phyloP scores from a whole-genome alignment of 805 yeast species.

The Barnettozyma siamensis region DNA sequence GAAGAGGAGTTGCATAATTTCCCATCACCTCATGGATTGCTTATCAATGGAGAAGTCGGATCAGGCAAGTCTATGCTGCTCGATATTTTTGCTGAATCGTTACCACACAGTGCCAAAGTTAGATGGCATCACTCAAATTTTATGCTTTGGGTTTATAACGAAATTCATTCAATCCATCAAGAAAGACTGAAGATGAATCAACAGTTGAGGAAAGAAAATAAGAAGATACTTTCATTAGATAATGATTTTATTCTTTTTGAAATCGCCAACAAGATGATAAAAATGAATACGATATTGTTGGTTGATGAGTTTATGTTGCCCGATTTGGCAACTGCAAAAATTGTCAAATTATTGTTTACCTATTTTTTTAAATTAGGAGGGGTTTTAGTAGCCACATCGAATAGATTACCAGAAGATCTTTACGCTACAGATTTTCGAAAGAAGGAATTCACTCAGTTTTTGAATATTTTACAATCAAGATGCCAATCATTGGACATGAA shows the following conservation, averaged over 20 bases:
- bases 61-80: slow-evolving; percentile 71
- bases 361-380: slow-evolving; percentile 72
- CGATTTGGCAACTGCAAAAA: slow-evolving; percentile 68
- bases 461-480: slow-evolving; percentile 48
- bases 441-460: slow-evolving; percentile 51
- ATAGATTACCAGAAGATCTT: slow-evolving; percentile 65
- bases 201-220: slow-evolving; percentile 14
- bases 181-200: slow-evolving; percentile 33
- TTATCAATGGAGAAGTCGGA: slow-evolving; percentile 64
- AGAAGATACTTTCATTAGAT: slow-evolving; percentile 36
- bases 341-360: slow-evolving; percentile 57
- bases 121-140: slow-evolving; percentile 70
- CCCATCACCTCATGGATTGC: slow-evolving; percentile 58
- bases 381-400: slow-evolving; percentile 67
- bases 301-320: slow-evolving; percentile 76
- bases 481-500: slow-evolving; percentile 62
- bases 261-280: slow-evolving; percentile 58
- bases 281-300: slow-evolving; percentile 50
- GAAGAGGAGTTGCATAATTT: slow-evolving; percentile 53
- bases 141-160: slow-evolving; percentile 60
- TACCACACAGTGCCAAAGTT: slow-evolving; percentile 58
- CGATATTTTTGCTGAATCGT: slow-evolving; percentile 62
- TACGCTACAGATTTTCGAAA: slow-evolving; percentile 62
- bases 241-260: slow-evolving; percentile 63
- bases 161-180: slow-evolving; percentile 50